Percentiles rank a stretch among this genome's conserved stretches.
phyloP scores from a whole-genome alignment of 2,329 filamentous ascomycete genomes.

The Cladosporium sp. region DNA sequence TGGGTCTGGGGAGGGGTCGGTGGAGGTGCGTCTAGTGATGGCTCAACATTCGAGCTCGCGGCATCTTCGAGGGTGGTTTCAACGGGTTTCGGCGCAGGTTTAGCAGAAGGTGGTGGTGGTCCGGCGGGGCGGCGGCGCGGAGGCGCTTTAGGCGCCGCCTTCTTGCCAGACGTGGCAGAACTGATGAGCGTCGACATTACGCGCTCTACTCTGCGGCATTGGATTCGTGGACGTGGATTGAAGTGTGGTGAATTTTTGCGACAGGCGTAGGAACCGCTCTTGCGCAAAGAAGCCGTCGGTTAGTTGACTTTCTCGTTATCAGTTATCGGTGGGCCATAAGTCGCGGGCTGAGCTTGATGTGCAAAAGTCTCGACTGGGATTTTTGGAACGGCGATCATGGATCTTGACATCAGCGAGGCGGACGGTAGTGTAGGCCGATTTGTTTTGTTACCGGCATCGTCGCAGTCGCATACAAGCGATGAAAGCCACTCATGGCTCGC shows the following conservation, averaged over 20 bases:
- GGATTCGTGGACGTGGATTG: not conserved
- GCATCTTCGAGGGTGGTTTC: slow-evolving; percentile 9
- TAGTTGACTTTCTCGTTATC: too few relatives aligned
- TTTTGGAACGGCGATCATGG: too few relatives aligned
- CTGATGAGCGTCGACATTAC: slow-evolving; percentile 45
- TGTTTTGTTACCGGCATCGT: too few relatives aligned
- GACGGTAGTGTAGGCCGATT: too few relatives aligned
- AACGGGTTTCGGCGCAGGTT: slow-evolving; percentile 12
- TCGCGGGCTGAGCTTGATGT: too few relatives aligned
- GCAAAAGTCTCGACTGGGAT: too few relatives aligned
- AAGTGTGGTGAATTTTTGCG: not conserved
- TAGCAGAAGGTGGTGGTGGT: slow-evolving; percentile 9
- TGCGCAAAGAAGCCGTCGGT: too few relatives aligned
- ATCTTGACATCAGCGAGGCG: too few relatives aligned
- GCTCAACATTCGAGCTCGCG: not conserved
- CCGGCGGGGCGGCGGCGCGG: slow-evolving; percentile 33
- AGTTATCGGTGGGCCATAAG: too few relatives aligned
- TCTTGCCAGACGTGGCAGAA: slow-evolving; percentile 47
- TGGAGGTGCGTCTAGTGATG: slow-evolving; percentile 11
- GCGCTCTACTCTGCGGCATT: not conserved
- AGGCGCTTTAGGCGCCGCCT: slow-evolving; percentile 43
- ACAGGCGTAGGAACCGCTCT: too few relatives aligned
- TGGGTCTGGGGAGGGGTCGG: slow-evolving; percentile 12
- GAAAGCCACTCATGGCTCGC: slow-evolving; percentile 18
- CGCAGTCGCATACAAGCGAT: slow-evolving; percentile 9